A percentile compares a stretch with the other conserved stretches of the same genome.
Evolutionary conservation across 2,329 filamentous ascomycete genomes (phyloP).

Genomic region (Macrophomina phaseolina): DNA sequence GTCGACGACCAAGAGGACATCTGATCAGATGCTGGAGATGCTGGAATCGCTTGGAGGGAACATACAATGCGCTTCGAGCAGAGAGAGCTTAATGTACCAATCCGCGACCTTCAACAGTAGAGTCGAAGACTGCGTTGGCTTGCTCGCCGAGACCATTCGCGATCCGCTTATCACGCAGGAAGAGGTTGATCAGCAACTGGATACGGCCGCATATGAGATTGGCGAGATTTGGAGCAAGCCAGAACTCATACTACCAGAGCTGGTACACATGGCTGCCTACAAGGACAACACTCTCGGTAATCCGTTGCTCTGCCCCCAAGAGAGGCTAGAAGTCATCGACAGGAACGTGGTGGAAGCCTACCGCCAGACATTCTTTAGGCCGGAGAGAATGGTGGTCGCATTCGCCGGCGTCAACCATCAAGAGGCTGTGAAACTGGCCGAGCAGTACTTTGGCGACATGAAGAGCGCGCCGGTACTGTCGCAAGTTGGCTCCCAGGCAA

Average conservation of each 20-base stretch:
- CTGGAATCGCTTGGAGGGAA: constrained; percentile 91
- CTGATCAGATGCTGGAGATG: constrained; percentile 85
- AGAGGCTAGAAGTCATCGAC: constrained; percentile 78
- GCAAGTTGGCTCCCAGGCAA: constrained; percentile 63
- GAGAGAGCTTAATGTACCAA: constrained; percentile 98
- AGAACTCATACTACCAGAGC: constrained; percentile 90
- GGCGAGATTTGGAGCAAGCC: constrained; percentile 97
- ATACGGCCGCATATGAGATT: constrained; percentile 94
- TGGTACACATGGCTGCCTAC: constrained; percentile 94
- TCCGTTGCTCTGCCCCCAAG: constrained; percentile 86
- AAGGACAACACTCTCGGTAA: constrained; percentile 96
- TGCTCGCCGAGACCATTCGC: constrained; percentile 93
- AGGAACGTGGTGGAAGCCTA: constrained; percentile 77
- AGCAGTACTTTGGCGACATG: constrained; percentile 94
- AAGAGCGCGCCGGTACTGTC: constrained; percentile 56
- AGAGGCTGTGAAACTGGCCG: constrained; percentile 77
- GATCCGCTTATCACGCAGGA: constrained; percentile 83
- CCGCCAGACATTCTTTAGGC: constrained; percentile 80
- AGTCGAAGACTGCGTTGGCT: constrained; percentile 78
- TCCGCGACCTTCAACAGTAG: constrained; percentile 95
- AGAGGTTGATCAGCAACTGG: constrained; percentile 84
- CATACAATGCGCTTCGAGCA: constrained; percentile 93
- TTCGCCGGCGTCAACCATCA: constrained; percentile 89
- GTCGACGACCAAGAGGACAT: constrained; percentile 71
- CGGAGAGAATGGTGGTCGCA: constrained; percentile 90